Evolutionary conservation across 2,329 filamentous ascomycete genomes (phyloP).

Genomic region (Trichoderma arundinaceum): DNA sequence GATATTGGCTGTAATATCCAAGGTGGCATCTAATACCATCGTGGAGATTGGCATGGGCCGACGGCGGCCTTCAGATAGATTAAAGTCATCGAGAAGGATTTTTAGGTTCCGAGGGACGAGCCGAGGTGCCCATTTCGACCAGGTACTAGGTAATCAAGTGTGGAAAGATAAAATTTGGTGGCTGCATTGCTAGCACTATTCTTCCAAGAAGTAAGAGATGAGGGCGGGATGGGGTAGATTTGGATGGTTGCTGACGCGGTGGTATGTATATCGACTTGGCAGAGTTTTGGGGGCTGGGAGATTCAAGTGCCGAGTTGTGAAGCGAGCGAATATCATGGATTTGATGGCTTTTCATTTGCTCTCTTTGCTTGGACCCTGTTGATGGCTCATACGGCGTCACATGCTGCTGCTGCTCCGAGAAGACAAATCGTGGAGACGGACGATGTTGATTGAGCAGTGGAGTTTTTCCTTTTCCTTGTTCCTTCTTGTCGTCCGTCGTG

Average conservation of each 20-base stretch:
- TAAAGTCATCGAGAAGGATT: not conserved
- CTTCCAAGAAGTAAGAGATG: not conserved
- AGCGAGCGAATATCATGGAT: not conserved
- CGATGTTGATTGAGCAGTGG: not conserved
- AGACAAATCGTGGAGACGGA: no score
- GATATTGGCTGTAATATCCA: not conserved
- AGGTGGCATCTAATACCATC: not conserved
- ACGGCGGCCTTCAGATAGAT: slow-evolving; percentile 26
- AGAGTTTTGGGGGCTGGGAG: no score
- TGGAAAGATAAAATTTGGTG: not conserved
- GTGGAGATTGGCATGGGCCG: slow-evolving; percentile 22
- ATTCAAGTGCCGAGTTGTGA: no score
- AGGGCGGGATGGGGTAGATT: not conserved
- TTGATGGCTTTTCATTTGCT: no score
- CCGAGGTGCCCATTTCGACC: slow-evolving; percentile 7
- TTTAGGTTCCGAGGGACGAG: no score
- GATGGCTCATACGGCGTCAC: no score
- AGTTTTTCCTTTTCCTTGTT: not conserved
- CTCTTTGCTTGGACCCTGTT: no score
- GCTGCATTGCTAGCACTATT: not conserved
- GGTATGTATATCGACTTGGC: no score
- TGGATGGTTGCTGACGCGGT: not conserved
- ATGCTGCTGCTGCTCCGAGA: no score
- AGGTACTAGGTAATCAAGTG: not conserved
- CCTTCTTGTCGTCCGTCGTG: not conserved